Conservation (phyloP, 345 rosid species). For the Citrus sp. region DNA sequence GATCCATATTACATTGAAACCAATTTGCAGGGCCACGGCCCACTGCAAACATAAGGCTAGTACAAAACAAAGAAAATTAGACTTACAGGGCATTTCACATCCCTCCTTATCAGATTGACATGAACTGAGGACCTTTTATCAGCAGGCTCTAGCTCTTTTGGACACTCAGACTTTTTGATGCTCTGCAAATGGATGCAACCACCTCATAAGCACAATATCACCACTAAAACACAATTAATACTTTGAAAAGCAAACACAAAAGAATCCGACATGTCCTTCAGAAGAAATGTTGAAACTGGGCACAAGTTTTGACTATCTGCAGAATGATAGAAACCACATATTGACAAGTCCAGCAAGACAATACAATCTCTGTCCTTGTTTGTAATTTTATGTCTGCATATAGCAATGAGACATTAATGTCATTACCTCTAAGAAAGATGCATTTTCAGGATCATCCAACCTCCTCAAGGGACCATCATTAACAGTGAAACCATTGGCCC, state of each 20-base stretch:
- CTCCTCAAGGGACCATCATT: slow-evolving; percentile 87
- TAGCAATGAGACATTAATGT: neutral
- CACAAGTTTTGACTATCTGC: neutral
- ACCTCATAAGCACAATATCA: neutral
- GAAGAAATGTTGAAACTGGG: neutral
- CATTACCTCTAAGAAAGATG: slow-evolving; percentile 81
- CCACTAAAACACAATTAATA: neutral
- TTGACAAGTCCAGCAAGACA: neutral
- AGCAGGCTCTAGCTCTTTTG: slow-evolving; percentile 90
- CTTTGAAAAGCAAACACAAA: neutral
- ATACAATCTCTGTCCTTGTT: neutral
- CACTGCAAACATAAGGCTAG: neutral
- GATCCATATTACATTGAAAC: neutral
- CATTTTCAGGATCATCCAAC: slow-evolving; percentile 92
- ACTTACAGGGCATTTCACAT: slow-evolving; percentile 72
- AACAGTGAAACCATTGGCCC: slow-evolving; percentile 91
- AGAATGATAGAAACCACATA: neutral
- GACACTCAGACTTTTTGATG: slow-evolving; percentile 92
- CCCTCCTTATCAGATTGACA: slow-evolving; percentile 83
- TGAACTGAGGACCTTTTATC: slow-evolving; percentile 77
- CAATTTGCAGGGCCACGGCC: neutral
- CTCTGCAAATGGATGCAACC: slow-evolving; percentile 45
- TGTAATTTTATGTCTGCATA: neutral
- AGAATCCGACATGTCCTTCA: neutral
- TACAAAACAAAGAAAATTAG: neutral